phyloP scores from a whole-genome alignment of 768 basidiomycete genomes.

The Scleroderma citrinum region DNA sequence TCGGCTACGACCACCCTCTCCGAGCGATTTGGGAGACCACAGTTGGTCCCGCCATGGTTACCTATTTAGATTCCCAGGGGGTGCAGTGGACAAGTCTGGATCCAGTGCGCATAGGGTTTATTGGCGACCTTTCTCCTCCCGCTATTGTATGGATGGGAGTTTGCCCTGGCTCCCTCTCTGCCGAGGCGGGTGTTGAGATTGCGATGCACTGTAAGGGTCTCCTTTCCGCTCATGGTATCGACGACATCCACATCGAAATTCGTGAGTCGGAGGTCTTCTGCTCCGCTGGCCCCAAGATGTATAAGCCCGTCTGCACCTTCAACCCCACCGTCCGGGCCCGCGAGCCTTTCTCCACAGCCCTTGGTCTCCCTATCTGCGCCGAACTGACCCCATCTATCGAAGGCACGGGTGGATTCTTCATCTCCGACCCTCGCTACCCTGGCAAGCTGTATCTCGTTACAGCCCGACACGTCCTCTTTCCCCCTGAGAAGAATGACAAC shows the following conservation, averaged over 20 bases:
- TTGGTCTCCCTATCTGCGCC: slow-evolving; percentile 26
- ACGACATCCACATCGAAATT: slow-evolving; percentile 30
- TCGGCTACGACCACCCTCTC: slow-evolving; percentile 14
- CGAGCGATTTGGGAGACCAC: slow-evolving; percentile 15
- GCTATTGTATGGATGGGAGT: slow-evolving; percentile 33
- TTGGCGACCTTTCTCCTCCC: slow-evolving; percentile 5
- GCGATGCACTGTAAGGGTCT: slow-evolving; percentile 20
- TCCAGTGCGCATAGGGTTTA: slow-evolving; percentile 13
- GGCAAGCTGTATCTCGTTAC: slow-evolving; percentile 25
- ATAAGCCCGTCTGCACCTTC: slow-evolving; percentile 8
- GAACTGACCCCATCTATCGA: slow-evolving; percentile 13
- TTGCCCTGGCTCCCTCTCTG: slow-evolving; percentile 23
- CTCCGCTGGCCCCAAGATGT: slow-evolving; percentile 23
- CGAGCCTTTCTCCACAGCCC: slow-evolving; percentile 23
- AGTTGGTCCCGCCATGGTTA: slow-evolving; percentile 13
- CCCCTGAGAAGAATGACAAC: slow-evolving; percentile 3
- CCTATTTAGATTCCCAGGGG: slow-evolving; percentile 11
- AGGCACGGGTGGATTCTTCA: slow-evolving; percentile 31
- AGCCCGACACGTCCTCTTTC: slow-evolving; percentile 6
- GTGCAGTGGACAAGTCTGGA: slow-evolving; percentile 20
- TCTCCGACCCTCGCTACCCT: slow-evolving; percentile 15
- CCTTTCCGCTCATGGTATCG: slow-evolving; percentile 20
- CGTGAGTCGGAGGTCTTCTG: slow-evolving; percentile 22
- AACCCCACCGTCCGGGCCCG: slow-evolving; percentile 14
- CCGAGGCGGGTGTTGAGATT: slow-evolving; percentile 20